Conservation (phyloP, 2,329 filamentous ascomycete genomes). For the Aspergillus sp. region DNA sequence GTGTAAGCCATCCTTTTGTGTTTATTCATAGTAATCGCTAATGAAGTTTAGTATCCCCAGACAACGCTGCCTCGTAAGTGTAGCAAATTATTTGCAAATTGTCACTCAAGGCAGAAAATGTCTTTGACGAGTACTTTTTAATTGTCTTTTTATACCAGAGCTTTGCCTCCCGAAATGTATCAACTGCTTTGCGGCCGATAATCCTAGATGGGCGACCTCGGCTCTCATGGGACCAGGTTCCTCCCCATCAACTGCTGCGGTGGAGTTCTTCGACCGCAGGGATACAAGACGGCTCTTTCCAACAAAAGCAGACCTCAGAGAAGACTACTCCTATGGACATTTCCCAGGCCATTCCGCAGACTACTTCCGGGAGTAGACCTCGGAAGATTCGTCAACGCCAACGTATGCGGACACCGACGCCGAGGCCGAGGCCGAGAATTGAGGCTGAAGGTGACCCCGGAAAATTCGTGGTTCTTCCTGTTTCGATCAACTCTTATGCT, state of each 20-base stretch:
- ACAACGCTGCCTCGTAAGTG: constrained; percentile 11
- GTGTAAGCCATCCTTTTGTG: constrained; percentile 1
- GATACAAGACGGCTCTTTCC: background rate
- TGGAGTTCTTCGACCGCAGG: constrained; percentile 3
- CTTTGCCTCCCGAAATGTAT: constrained; percentile 1
- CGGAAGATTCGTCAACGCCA: too few relatives aligned
- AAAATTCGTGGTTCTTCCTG: background rate
- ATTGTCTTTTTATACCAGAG: background rate
- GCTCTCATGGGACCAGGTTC: background rate
- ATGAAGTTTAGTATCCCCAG: constrained; percentile 13
- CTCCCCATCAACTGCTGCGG: background rate
- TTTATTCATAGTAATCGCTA: background rate
- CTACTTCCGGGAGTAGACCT: too few relatives aligned
- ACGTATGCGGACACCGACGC: too few relatives aligned
- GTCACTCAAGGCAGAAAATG: too few relatives aligned
- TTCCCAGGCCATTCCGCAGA: too few relatives aligned
- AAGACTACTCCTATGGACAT: too few relatives aligned
- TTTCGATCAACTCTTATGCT: background rate
- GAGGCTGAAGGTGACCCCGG: background rate
- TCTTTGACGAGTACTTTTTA: background rate
- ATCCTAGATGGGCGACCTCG: background rate
- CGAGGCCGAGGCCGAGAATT: too few relatives aligned
- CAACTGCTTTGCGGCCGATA: constrained; percentile 1
- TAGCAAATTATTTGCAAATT: background rate
- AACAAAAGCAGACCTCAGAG: too few relatives aligned